Evolutionary conservation across 768 basidiomycete genomes (phyloP).

Genomic region (Agaricus blazei): DNA sequence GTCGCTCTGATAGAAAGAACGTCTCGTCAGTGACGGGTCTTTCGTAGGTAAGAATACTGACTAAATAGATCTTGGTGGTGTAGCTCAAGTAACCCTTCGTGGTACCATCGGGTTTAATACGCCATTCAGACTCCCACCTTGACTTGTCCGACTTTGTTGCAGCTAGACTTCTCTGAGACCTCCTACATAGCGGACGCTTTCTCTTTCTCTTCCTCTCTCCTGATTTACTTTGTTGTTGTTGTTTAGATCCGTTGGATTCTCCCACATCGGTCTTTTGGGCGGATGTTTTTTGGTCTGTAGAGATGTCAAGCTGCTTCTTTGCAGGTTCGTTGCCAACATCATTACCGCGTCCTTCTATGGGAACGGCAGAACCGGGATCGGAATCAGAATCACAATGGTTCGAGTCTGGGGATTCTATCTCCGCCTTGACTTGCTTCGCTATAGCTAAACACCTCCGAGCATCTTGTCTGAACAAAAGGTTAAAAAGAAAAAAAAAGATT

Average conservation of each 20-base stretch:
- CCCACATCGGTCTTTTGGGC: neutral
- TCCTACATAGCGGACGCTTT: neutral
- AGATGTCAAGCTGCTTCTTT: neutral
- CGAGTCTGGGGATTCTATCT: conserved; percentile 5
- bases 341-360: neutral
- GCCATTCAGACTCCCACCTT: conserved; percentile 3
- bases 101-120: conserved; percentile 17
- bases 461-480: conserved; percentile 37
- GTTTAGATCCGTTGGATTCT: neutral
- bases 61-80: conserved; percentile 61
- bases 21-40: neutral
- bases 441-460: conserved; percentile 33
- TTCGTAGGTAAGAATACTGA: conserved; percentile 21
- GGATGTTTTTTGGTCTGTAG: neutral
- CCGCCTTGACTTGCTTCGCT: conserved; percentile 14
- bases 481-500: neutral
- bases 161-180: conserved; percentile 1
- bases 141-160: conserved; percentile 8
- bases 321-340: neutral
- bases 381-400: neutral
- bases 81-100: conserved; percentile 54
- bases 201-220: neutral
- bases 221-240: neutral
- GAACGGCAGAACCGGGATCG: neutral
- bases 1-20: conserved; percentile 45